Conservation (phyloP, 495 filamentous ascomycete species). For the Podospora australis region DNA sequence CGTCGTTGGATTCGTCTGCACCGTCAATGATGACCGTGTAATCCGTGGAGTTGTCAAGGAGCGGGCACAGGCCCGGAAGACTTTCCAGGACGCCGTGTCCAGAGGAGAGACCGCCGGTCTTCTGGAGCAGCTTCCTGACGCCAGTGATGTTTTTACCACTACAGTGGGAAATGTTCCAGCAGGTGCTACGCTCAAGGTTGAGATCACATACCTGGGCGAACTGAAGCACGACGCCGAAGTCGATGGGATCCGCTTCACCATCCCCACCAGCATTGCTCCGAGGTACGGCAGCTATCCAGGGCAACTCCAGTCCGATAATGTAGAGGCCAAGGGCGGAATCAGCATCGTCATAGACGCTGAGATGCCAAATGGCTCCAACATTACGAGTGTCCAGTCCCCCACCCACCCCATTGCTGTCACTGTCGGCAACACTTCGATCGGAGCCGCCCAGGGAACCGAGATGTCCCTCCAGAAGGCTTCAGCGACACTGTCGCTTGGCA, state of each 20-base stretch:
- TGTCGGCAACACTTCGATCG: slow-evolving; percentile 50
- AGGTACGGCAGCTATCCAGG: slow-evolving; percentile 51
- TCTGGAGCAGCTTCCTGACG: slow-evolving; percentile 50
- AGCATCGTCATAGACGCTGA: slow-evolving; percentile 54
- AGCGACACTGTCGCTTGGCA: slow-evolving; percentile 50
- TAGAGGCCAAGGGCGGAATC: slow-evolving; percentile 36
- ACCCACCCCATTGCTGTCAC: slow-evolving; percentile 61
- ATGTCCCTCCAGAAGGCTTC: slow-evolving; percentile 52
- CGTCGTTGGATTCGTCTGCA: slow-evolving; percentile 55
- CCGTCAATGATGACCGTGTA: slow-evolving; percentile 39
- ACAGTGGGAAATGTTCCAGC: slow-evolving; percentile 58
- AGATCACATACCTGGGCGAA: slow-evolving; percentile 60
- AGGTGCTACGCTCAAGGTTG: slow-evolving; percentile 44
- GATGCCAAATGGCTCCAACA: slow-evolving; percentile 47
- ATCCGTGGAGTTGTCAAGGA: slow-evolving; percentile 58
- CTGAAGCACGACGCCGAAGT: slow-evolving; percentile 58
- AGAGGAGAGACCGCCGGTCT: slow-evolving; percentile 55
- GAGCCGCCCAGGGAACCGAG: slow-evolving; percentile 26
- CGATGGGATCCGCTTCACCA: slow-evolving; percentile 57
- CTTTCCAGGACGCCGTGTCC: slow-evolving; percentile 48
- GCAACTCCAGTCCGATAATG: slow-evolving; percentile 8
- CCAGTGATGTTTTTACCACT: slow-evolving; percentile 58
- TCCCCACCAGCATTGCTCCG: slow-evolving; percentile 57
- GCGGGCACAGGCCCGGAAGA: slow-evolving; percentile 46
- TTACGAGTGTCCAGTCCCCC: slow-evolving; percentile 56